These are phyloP conservation scores for Ceriops decandra DNA, from an alignment of 345 rosid genomes.

Conservation along the genomic window DNA sequence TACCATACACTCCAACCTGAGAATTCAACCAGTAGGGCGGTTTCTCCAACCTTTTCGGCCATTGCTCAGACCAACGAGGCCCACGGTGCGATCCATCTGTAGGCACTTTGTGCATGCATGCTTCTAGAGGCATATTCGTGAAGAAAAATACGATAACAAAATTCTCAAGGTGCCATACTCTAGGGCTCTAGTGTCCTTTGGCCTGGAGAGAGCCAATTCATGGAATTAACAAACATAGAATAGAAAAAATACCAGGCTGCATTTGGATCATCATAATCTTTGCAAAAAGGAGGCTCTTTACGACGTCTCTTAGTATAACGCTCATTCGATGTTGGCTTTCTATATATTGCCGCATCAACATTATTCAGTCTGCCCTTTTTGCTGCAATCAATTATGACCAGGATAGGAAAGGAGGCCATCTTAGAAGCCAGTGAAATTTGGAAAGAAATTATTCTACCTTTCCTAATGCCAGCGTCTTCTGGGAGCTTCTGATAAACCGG, in stretches of 20 bases:
- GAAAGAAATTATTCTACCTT: not conserved
- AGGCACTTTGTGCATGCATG: constrained; percentile 78
- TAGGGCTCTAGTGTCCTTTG: not conserved
- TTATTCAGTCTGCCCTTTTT: constrained; percentile 52
- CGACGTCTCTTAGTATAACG: constrained; percentile 54
- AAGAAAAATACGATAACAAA: not conserved
- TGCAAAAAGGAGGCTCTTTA: constrained; percentile 59
- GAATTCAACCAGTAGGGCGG: constrained; percentile 71
- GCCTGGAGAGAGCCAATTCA: not conserved
- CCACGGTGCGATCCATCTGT: constrained; percentile 52
- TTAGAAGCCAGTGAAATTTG: constrained; percentile 10
- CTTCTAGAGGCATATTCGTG: constrained; percentile 75
- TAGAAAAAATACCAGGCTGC: constrained; percentile 59
- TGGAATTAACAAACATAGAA: not conserved
- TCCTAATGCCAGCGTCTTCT: constrained; percentile 1
- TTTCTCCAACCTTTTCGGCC: constrained; percentile 63
- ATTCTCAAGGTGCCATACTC: not conserved
- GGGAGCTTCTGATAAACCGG: not conserved
- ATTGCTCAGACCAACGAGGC: constrained; percentile 62
- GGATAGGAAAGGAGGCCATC: constrained; percentile 12
- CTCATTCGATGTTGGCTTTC: constrained; percentile 59
- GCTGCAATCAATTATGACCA: constrained; percentile 38
- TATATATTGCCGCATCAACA: constrained; percentile 64
- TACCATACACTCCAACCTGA: constrained; percentile 62
- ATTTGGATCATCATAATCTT: constrained; percentile 64